Conservation (phyloP, 2,329 filamentous ascomycete genomes). For the Ophiobolus disseminans region DNA sequence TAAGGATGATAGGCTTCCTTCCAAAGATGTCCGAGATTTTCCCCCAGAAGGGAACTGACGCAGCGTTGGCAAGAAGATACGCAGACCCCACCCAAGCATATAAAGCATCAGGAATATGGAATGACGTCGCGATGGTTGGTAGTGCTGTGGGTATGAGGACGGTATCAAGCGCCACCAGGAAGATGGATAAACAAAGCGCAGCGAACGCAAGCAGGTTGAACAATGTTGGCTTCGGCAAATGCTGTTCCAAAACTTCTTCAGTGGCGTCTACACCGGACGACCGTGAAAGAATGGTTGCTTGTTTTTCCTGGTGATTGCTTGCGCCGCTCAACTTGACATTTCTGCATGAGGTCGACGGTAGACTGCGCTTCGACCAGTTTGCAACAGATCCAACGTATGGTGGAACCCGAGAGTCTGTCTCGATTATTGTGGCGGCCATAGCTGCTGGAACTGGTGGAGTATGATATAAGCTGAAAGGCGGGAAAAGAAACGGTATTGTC, state of each 20-base stretch:
- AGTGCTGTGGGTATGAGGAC: slow-evolving; percentile 71
- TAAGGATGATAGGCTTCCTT: slow-evolving; percentile 43
- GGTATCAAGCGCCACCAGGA: slow-evolving; percentile 55
- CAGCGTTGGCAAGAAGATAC: slow-evolving; percentile 49
- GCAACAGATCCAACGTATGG: too few species aligned
- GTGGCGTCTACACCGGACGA: too few species aligned
- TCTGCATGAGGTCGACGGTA: too few species aligned
- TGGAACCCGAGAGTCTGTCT: too few species aligned
- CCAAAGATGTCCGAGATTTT: slow-evolving; percentile 51
- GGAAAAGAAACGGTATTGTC: too few species aligned
- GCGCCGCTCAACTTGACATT: too few species aligned
- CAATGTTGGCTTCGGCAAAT: not conserved
- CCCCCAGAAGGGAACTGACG: slow-evolving; percentile 52
- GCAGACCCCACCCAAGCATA: slow-evolving; percentile 76
- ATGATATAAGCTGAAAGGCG: too few species aligned
- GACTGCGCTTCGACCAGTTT: too few species aligned
- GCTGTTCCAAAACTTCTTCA: not conserved
- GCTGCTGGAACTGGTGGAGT: too few species aligned
- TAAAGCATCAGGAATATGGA: slow-evolving; percentile 68
- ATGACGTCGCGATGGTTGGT: slow-evolving; percentile 68
- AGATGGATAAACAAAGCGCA: slow-evolving; percentile 46
- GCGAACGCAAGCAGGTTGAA: slow-evolving; percentile 33
- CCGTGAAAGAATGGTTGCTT: too few species aligned
- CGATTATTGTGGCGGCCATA: too few species aligned
- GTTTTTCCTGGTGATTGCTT: too few species aligned